Evolutionary conservation across 176 grass and related monocot genomes (phyloP).

Genomic region (Zoysia pacifica): DNA sequence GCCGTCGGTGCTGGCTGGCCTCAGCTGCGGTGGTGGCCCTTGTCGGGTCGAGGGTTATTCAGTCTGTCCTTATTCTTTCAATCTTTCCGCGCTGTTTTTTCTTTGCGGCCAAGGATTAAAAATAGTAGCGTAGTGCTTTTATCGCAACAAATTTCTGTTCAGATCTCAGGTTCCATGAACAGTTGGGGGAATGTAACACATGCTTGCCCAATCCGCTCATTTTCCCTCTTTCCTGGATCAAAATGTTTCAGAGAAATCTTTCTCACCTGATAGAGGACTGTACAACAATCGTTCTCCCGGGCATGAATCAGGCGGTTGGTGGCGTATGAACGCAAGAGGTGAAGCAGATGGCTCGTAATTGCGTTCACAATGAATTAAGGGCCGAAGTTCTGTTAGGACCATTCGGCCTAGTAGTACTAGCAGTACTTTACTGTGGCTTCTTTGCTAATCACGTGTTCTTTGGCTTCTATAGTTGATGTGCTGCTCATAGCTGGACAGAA

Average conservation of each 20-base stretch:
- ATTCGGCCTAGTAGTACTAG: neutral
- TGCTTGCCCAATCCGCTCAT: neutral
- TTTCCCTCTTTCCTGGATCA: neutral
- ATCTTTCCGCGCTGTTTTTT: neutral
- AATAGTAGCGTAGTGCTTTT: neutral
- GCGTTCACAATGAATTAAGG: slow-evolving; percentile 19
- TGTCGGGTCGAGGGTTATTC: slow-evolving; percentile 10
- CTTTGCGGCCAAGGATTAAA: slow-evolving; percentile 41
- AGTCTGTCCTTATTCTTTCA: neutral
- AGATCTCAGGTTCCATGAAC: slow-evolving; percentile 12
- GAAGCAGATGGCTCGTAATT: slow-evolving; percentile 27
- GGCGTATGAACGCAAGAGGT: neutral
- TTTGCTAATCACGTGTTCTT: neutral
- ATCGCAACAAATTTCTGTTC: slow-evolving; percentile 36
- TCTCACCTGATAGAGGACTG: neutral
- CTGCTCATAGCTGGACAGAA: neutral
- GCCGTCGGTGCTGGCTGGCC: slow-evolving; percentile 1
- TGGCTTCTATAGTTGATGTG: neutral
- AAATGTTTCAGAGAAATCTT: neutral
- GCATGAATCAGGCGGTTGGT: neutral
- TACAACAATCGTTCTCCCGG: too few relatives aligned
- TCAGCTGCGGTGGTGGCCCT: neutral
- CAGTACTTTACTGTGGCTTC: neutral
- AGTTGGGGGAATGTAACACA: neutral
- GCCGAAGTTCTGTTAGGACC: slow-evolving; percentile 9